Base-by-base conservation (phyloP, 768 basidiomycete genomes). In the Russula earlei region DNA sequence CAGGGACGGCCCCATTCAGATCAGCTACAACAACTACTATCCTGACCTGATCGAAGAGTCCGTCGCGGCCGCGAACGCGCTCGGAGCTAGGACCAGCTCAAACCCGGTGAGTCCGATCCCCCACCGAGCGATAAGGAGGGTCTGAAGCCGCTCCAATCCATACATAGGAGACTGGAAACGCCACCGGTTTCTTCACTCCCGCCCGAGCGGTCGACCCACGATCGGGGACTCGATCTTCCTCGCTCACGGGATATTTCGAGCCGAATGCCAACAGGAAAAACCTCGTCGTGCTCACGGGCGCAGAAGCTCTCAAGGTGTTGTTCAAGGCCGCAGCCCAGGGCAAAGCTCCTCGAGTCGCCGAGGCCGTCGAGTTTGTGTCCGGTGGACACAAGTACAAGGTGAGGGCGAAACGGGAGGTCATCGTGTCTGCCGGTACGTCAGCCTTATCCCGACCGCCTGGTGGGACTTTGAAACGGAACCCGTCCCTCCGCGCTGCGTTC, bases 351-450 rank as follows among this genome's bases (percentile, higher is more conserved):
- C 49, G 50, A 20, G 72, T 72, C 8, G 67, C 66, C 12, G 74
- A 72, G 22, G 55, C 40, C 0, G 64, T 75, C 24, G 63, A 63
- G 43, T 75, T 72, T 65, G 62, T 68, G 43, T 34, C 41, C 8
- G 58, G 54, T 15, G 67, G 66, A 1, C 56, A 63, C 15, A 55
- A 37, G 25, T 69, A 70, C 55, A 61, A 63, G 14, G 70, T 71
- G 14, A 65, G 67, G 34, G 73, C 72, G 33, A 66, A 63, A 59
- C 70, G 70, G 52, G 75, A 77, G 58, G 72, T 76, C 45, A 70
- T 76, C 55, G 55, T 76, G n/a, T 61, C 65, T 41, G 60, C 66
- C 4, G 68, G 66, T 66, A 40, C 41, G 44, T 31, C 27, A 9
- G 1, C 14, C 6, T 2, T 24, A n/a, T 17, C 12, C 12, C 12